A percentile compares a stretch with the other conserved stretches of the same genome.
Evolutionary conservation across 2,329 filamentous ascomycete species (phyloP).

Genomic region (Botrytis fabae): DNA sequence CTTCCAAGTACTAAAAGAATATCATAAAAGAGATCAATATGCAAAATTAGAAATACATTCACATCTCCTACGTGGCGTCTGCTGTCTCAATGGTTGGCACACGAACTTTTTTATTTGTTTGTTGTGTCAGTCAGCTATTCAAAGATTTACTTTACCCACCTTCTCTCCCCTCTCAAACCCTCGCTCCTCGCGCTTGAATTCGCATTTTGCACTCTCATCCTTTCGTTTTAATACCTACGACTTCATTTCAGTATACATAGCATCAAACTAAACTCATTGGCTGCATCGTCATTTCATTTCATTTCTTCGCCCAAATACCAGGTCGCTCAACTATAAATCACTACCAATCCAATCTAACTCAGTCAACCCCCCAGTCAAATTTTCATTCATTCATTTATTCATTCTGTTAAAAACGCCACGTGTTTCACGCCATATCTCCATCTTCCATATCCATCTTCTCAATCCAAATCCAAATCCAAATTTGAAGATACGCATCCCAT

Average conservation of each 20-base stretch:
- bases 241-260: neutral
- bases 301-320: constrained; percentile 53
- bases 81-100: neutral
- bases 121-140: neutral
- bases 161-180: neutral
- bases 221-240: neutral
- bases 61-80: neutral
- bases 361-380: neutral
- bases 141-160: neutral
- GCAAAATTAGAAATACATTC: neutral
- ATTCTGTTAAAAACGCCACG: constrained; percentile 70
- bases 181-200: neutral
- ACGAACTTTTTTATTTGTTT: neutral
- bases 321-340: neutral
- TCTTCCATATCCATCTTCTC: neutral
- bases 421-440: constrained; percentile 44
- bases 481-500: neutral
- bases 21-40: neutral
- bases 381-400: neutral
- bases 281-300: constrained; percentile 69
- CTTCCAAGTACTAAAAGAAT: neutral
- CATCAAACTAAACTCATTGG: neutral
- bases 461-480: neutral
- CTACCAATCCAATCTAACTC: neutral
- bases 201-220: neutral